These are phyloP conservation scores for Juncus effusus DNA, from an alignment of 176 grass and related monocot genomes.

Conservation along the genomic window DNA sequence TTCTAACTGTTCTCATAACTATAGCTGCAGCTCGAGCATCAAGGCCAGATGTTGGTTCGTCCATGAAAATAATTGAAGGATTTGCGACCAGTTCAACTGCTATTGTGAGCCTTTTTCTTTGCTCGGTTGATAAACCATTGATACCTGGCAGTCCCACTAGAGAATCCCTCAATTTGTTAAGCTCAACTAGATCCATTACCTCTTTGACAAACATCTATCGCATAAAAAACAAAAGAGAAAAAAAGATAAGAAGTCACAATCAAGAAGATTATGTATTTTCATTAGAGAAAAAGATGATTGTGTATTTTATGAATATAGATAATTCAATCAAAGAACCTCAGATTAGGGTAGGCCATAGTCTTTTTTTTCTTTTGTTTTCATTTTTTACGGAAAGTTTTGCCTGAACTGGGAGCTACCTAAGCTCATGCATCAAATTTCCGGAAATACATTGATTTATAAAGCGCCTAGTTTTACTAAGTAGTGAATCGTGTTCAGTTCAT, in stretches of 20 bases:
- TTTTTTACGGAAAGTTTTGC: too few species aligned
- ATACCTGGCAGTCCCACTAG: conserved; percentile 82
- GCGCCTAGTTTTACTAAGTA: too few species aligned
- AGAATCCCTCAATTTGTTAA: conserved; percentile 56
- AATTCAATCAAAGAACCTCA: too few species aligned
- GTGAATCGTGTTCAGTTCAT: too few species aligned
- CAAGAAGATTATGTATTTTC: too few species aligned
- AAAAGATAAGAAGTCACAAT: too few species aligned
- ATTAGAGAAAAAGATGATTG: too few species aligned
- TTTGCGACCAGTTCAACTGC: conserved; percentile 84
- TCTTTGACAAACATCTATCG: conserved; percentile 89
- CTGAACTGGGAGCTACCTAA: too few species aligned
- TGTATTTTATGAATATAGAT: too few species aligned
- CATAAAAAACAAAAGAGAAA: not conserved
- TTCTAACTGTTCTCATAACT: conserved; percentile 86
- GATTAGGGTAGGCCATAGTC: too few species aligned
- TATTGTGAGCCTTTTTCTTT: conserved; percentile 84
- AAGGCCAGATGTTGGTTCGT: conserved; percentile 93
- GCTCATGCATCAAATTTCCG: too few species aligned
- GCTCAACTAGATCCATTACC: conserved; percentile 87
- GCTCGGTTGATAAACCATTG: conserved; percentile 76
- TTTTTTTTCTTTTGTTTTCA: not conserved
- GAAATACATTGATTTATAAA: too few species aligned
- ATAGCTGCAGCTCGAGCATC: conserved; percentile 94
- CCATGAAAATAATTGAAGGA: conserved; percentile 96